Conservation (phyloP, 495 filamentous ascomycete genomes). For the Aspergillus asperescens region DNA sequence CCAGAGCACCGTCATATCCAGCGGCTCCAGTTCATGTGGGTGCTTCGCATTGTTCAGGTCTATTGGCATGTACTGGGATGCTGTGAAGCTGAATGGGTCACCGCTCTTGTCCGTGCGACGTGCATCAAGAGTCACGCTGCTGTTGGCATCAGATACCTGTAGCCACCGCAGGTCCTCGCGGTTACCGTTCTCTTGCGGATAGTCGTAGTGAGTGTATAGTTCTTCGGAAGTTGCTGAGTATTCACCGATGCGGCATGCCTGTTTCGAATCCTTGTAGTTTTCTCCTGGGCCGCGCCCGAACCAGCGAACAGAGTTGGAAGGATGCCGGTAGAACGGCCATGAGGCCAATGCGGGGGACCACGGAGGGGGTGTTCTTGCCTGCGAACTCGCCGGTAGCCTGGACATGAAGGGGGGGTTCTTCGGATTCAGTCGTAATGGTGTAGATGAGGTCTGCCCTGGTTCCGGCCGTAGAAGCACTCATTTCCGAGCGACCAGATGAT, state of each 20-base stretch:
- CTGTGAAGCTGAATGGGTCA: constrained; percentile 52
- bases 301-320: constrained; percentile 4
- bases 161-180: constrained; percentile 21
- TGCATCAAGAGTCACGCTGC: background rate
- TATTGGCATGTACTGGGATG: constrained; percentile 40
- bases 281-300: constrained; percentile 12
- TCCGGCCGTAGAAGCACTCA: constrained; percentile 10
- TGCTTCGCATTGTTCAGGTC: constrained; percentile 54
- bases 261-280: constrained; percentile 9
- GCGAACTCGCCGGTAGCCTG: constrained; percentile 38
- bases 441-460: constrained; percentile 36
- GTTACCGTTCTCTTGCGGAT: constrained; percentile 26
- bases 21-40: constrained; percentile 51
- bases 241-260: constrained; percentile 10
- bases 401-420: constrained; percentile 34
- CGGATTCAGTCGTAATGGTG: constrained; percentile 28
- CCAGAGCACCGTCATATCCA: constrained; percentile 51
- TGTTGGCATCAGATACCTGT: background rate
- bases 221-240: background rate
- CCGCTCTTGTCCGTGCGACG: background rate
- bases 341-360: constrained; percentile 30
- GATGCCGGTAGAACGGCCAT: background rate
- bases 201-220: constrained; percentile 11
- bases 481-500: constrained; percentile 14
- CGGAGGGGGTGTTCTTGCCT: constrained; percentile 37